Conservation (phyloP, 495 filamentous ascomycete genomes). For the Aspergillus carlsbadensis region DNA sequence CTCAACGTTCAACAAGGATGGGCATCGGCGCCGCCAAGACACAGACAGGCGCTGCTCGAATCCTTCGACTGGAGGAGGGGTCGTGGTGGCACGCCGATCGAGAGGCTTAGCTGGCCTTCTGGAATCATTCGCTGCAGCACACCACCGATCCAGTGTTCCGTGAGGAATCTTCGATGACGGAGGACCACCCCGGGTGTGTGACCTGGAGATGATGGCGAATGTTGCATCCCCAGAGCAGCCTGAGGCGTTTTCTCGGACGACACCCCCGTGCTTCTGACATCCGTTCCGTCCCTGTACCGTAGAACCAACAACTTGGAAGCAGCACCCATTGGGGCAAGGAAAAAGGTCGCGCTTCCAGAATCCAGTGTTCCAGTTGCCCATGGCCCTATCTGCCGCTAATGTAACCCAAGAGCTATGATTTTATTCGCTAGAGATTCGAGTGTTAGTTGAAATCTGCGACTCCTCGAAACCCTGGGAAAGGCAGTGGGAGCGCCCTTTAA, state of each 20-base stretch:
- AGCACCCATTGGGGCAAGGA: constrained; percentile 2
- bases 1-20: background rate
- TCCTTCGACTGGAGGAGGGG: constrained; percentile 15
- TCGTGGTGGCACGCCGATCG: constrained; percentile 23
- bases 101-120: constrained; percentile 22
- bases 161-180: background rate
- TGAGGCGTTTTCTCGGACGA: background rate
- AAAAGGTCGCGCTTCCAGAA: background rate
- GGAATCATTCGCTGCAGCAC: constrained; percentile 28
- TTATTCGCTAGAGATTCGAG: background rate
- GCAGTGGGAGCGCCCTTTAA: too few relatives aligned
- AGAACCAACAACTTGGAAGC: background rate
- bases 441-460: background rate
- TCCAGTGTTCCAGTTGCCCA: background rate
- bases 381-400: too few relatives aligned
- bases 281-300: background rate
- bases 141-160: constrained; percentile 5
- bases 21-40: constrained; percentile 1
- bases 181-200: too few relatives aligned
- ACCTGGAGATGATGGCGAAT: background rate
- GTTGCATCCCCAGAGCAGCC: too few relatives aligned
- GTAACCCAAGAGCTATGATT: background rate
- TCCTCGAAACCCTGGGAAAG: too few relatives aligned
- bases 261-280: too few relatives aligned
- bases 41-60: background rate